A percentile compares a stretch with the other conserved stretches of the same genome.
These are phyloP conservation scores for Gaeumannomyces sp. DNA, from an alignment of 2,329 filamentous ascomycete species.

Conservation along the genomic window DNA sequence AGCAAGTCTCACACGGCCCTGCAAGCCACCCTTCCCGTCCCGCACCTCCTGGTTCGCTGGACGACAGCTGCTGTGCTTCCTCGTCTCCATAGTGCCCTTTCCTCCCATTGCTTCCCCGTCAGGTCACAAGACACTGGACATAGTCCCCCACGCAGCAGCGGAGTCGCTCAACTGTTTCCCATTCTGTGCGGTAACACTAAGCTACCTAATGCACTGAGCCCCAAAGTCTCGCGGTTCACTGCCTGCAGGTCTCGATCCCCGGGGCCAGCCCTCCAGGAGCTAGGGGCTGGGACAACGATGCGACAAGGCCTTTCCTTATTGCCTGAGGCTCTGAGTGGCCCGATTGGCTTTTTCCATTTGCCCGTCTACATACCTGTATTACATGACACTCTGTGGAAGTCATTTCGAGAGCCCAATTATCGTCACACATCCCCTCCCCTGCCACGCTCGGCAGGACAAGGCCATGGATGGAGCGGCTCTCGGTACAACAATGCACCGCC, in stretches of 20 bases:
- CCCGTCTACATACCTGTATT: not conserved
- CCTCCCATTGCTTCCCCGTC: not conserved
- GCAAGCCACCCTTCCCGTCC: not conserved
- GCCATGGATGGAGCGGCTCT: not conserved
- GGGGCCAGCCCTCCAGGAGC: no score
- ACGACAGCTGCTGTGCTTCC: not conserved
- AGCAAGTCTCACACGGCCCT: not conserved
- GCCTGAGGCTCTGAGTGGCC: not conserved
- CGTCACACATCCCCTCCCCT: not conserved
- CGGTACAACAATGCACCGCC: not conserved
- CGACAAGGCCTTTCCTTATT: not conserved
- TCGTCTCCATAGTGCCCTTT: not conserved
- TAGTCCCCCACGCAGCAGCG: not conserved
- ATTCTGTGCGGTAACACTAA: not conserved
- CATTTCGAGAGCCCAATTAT: not conserved
- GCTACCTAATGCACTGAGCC: not conserved
- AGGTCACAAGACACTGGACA: not conserved
- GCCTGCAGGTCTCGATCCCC: not conserved
- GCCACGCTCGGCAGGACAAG: not conserved
- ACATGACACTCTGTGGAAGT: not conserved
- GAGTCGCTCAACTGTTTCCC: not conserved
- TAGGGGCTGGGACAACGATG: not conserved
- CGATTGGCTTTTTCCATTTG: not conserved
- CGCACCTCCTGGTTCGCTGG: not conserved
- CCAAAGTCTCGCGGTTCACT: not conserved